Evolutionary conservation across 306 rosid genomes (phyloP), one percentile per base, ranked within the genome.

Genomic region (Senna siamea): DNA sequence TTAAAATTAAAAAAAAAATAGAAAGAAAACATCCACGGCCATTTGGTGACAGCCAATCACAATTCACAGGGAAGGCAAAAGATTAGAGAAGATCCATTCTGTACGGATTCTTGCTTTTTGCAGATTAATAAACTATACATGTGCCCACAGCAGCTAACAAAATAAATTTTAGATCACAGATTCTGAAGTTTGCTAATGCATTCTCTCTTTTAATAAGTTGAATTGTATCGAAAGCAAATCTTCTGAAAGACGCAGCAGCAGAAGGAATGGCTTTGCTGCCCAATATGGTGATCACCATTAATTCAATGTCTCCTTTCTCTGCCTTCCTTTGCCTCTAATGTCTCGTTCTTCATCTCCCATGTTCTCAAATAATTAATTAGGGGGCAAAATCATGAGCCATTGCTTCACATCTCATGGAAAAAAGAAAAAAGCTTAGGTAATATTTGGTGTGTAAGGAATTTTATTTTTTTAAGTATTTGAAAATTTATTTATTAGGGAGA

Each of bases 221-320:
- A 74, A 75, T 56, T 78, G 58, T 43, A 34, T 65, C 72, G 75
- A 37, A 74, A 41, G 69, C 57, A 65, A 78, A 69, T 30, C 20
- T 48, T 32, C 3, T 14, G 9, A 53, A 41, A 15, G n/a, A 17
- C 38, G 13, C 28, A 14, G 50, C 41, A 58, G 17, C 1, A 35
- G 1, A 14, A 40, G 20, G 26, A 44, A 58, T 67, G 79, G 54
- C 35, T 50, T 50, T 74, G 74, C 51, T 70, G 38, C 56, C 56
- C 65, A 61, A 40, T 52, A 6, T 20, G 60, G 67, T 44, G 61
- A 12, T 69, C 76, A 9, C 40, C 66, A 66, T 66, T 73, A 73
- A 78, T 55, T 35, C 54, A 38, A 30, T 30, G 32, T 54, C 7
- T 12, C 14, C 40, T 69, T 48, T 9, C 23, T 44, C 66, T 70